phyloP scores from a whole-genome alignment of 2,329 filamentous ascomycete species.

The Fusarium sp. region DNA sequence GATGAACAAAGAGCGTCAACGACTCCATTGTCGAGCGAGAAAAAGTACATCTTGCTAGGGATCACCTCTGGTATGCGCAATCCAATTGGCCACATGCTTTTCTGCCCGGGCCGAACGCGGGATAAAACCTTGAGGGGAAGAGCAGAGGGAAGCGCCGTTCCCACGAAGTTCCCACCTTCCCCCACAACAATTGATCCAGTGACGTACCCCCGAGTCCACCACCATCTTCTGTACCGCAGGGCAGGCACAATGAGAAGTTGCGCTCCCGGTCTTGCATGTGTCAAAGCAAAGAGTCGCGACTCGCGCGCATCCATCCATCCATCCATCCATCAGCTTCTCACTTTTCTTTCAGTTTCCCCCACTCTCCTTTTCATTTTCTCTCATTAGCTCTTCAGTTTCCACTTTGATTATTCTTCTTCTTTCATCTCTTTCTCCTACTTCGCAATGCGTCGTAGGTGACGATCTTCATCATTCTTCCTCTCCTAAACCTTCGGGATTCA shows the following conservation, averaged over 20 bases:
- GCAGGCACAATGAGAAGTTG: background rate
- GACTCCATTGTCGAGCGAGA: constrained; percentile 3
- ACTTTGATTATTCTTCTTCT: constrained; percentile 1
- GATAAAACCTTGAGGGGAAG: constrained; percentile 9
- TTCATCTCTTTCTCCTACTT: background rate
- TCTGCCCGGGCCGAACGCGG: background rate
- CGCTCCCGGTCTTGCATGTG: constrained; percentile 10
- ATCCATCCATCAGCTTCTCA: constrained; percentile 11
- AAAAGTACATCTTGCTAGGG: background rate
- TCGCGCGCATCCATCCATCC: too few relatives aligned
- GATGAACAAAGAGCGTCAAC: constrained; percentile 1
- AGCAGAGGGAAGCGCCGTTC: background rate
- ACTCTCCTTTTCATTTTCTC: constrained; percentile 1
- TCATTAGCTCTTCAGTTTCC: background rate
- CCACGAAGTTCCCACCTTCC: constrained; percentile 10
- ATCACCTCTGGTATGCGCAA: background rate
- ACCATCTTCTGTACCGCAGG: background rate
- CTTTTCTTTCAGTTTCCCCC: constrained; percentile 5
- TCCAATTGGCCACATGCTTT: background rate
- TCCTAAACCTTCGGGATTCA: background rate
- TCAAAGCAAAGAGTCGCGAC: constrained; percentile 8
- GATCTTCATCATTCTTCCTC: background rate
- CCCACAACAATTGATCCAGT: constrained; percentile 12
- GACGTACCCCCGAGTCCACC: constrained; percentile 13
- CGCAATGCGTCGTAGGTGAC: background rate